Percentiles rank a stretch among this genome's conserved stretches.
phyloP scores from a whole-genome alignment of 2,329 filamentous ascomycete genomes.

The Thielaviopsis ethacetica region DNA sequence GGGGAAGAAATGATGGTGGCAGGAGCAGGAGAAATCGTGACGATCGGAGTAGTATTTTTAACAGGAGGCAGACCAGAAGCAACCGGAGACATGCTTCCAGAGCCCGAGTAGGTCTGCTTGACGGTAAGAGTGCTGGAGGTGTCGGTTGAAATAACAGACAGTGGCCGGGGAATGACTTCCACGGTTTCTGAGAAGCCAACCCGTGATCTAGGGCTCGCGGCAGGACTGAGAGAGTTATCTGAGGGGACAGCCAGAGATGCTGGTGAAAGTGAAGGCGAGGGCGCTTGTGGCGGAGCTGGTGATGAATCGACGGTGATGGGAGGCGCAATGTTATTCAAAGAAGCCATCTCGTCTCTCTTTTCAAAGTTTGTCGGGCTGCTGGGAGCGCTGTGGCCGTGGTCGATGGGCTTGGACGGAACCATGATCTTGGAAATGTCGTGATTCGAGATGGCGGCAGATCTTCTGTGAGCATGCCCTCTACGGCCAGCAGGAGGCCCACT shows the following conservation, averaged over 20 bases:
- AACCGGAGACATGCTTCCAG: slow-evolving; percentile 66
- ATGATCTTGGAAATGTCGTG: slow-evolving; percentile 63
- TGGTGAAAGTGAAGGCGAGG: not conserved
- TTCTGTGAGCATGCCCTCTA: slow-evolving; percentile 57
- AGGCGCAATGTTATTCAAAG: not conserved
- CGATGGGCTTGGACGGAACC: slow-evolving; percentile 28
- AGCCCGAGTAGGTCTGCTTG: slow-evolving; percentile 53
- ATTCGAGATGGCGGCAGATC: slow-evolving; percentile 68
- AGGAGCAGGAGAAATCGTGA: not conserved
- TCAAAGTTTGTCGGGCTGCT: slow-evolving; percentile 38
- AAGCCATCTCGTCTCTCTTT: slow-evolving; percentile 12
- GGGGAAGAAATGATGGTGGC: not conserved
- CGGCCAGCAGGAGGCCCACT: slow-evolving; percentile 38
- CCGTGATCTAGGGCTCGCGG: slow-evolving; percentile 34
- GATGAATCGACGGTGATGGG: not conserved
- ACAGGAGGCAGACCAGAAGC: slow-evolving; percentile 29
- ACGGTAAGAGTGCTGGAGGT: slow-evolving; percentile 63
- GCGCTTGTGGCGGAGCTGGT: not conserved
- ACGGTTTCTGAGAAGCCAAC: slow-evolving; percentile 76
- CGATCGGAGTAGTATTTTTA: slow-evolving; percentile 17
- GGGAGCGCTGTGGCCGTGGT: slow-evolving; percentile 45
- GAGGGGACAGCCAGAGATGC: not conserved
- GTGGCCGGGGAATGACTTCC: slow-evolving; percentile 66
- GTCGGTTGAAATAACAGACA: slow-evolving; percentile 73
- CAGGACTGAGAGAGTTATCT: not conserved